Conservation (phyloP, 805 yeast species). For the Ogataea pilisensis region DNA sequence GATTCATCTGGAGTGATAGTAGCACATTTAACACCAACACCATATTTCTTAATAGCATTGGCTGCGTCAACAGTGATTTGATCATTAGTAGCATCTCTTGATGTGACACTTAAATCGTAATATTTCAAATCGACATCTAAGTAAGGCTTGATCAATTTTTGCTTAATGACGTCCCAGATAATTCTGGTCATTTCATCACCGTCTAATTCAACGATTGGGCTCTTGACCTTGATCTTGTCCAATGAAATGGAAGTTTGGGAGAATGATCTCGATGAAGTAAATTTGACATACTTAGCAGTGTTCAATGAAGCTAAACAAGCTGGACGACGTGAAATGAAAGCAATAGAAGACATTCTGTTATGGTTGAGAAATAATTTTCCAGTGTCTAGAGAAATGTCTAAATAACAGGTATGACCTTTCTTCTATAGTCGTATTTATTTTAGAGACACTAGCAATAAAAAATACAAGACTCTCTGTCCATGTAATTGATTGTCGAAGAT, state of each 20-base stretch:
- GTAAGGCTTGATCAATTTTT: constrained; percentile 79
- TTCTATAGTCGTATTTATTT: too few relatives aligned
- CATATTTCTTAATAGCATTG: constrained; percentile 78
- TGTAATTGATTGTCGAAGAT: too few relatives aligned
- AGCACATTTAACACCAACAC: constrained; percentile 96
- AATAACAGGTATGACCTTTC: too few relatives aligned
- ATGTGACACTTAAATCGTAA: constrained; percentile 83
- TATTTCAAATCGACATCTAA: constrained; percentile 85
- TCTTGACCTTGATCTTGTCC: constrained; percentile 69
- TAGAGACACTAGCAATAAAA: too few relatives aligned
- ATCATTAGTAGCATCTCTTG: constrained; percentile 86
- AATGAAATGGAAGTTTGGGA: constrained; percentile 8
- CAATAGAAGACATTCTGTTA: too few relatives aligned
- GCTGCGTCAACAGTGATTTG: constrained; percentile 88
- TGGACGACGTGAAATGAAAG: neutral
- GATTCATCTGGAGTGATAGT: constrained; percentile 98
- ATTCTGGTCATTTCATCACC: constrained; percentile 98
- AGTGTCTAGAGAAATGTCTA: too few relatives aligned
- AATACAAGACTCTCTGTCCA: too few relatives aligned
- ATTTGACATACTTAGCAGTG: neutral
- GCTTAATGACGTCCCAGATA: constrained; percentile 89
- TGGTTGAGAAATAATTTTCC: too few relatives aligned
- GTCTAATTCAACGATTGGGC: constrained; percentile 94
- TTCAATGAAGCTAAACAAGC: neutral
- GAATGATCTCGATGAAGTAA: neutral